Evolutionary conservation across 108 stramenopile genomes (phyloP), one percentile per base, ranked within the genome.

Genomic region (Mayamaea pseudoterrestris): DNA sequence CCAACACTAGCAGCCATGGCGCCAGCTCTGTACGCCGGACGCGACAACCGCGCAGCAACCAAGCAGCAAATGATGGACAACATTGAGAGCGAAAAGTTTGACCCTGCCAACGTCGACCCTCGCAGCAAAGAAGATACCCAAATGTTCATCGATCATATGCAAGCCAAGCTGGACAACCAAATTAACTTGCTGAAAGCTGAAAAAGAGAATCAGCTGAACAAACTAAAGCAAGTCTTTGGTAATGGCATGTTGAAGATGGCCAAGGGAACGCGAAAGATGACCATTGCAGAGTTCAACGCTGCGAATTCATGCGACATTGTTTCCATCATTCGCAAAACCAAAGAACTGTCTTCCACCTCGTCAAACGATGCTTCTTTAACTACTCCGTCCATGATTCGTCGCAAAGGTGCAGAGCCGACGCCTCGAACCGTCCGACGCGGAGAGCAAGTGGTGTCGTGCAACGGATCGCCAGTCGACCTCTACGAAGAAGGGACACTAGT

Each of bases 391-490:
- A 28, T 53, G 17, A 50, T 56, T 44, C 11, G 59, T 25, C 11
- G 18, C 24, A 21, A 30, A 28, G 27, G 55, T 44, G 20, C 55
- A 36, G 27, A 31, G 49, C 16, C 37, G 3, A 14, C 37, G 5
- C 20, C 37, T 29, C 73, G 79, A 14, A 85, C 79, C 5, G 74
- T 65, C 41, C 61, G 71, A 27, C 73, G 67, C 30, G 83, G 78
- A 47, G 84, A 86, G 56, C 60, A 45, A 22, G 35, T 81, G 18
- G 63, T 62, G 65, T 83, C 81, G 9, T 42, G 47, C 25, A 78
- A 83, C 46, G 77, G 77, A 55, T 83, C 81, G 16, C 82, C 82
- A 2, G 41, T 83, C 8, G 69, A 78, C 39, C 55, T 58, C 26
- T 52, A 42, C 25, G 82, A 83, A 35, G 61, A 63, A 5, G 82